These are phyloP conservation scores for Quercus wislizeni DNA, from an alignment of 306 rosid genomes.

Conservation along the genomic window DNA sequence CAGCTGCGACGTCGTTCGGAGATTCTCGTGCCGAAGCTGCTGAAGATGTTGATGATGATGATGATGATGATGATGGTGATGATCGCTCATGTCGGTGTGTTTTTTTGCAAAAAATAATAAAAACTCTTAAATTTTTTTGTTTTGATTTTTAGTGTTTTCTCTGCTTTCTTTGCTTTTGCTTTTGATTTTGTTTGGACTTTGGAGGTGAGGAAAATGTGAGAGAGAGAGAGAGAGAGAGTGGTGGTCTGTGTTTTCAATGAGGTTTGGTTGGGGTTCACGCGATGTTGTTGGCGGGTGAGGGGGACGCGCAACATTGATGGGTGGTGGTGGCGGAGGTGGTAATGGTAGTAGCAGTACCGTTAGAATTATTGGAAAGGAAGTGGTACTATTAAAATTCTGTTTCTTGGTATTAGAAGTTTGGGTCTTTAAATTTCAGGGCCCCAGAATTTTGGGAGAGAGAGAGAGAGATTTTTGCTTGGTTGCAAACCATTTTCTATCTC, in stretches of 20 bases:
- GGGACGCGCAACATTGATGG: background rate
- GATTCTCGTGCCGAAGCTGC: conserved; percentile 46
- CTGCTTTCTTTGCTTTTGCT: background rate
- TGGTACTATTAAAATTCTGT: no score
- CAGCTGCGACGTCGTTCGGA: conserved; percentile 56
- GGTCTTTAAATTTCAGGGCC: background rate
- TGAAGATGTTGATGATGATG: no score
- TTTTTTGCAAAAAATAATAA: no score
- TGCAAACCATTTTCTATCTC: no score
- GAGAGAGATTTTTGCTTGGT: no score
- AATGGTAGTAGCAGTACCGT: no score
- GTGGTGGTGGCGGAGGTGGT: no score
- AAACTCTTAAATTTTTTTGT: no score
- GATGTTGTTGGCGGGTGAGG: background rate
- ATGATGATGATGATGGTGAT: background rate
- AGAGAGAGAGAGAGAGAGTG: background rate
- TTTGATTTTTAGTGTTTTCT: conserved; percentile 19
- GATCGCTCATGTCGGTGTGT: conserved; percentile 29
- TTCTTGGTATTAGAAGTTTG: no score
- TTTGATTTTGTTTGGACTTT: no score
- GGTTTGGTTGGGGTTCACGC: background rate
- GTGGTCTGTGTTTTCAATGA: conserved; percentile 1
- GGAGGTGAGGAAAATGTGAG: background rate
- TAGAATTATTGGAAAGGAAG: no score
- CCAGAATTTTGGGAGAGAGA: no score